Base-by-base conservation (phyloP, 176 grass and related monocot species). In the Phoenix dactylifera region DNA sequence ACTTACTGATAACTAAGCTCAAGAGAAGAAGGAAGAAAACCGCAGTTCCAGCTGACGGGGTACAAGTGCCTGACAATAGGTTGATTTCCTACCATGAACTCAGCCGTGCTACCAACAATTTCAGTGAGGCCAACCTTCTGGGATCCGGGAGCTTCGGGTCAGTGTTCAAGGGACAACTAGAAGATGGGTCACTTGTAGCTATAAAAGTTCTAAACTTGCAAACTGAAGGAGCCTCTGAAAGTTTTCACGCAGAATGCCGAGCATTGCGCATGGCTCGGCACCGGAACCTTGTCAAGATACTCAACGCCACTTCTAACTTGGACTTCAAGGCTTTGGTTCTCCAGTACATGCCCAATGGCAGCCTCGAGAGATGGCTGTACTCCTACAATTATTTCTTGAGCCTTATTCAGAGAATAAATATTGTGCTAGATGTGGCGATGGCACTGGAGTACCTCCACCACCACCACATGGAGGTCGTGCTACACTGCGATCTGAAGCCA, bases 341-440 rank as follows among this genome's bases (percentile, higher is more conserved):
- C 59, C 71, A 74, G 55, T 65, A 54, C 60, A 64, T 74, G 71
- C 71, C 71, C 6, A 74, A 74, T 18, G 71, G 71, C 23, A 65
- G 59, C 71, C 71, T 74, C 4, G 71, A 74, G 18, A 18, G 25
- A 54, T 74, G 71, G 58, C 17, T 74, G n/a, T 62, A 65, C 50
- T 65, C 71, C 16, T 4, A 22, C 39, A 23, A 59, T 26, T 17
- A 3, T 4, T 56, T 22, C 50, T 49, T 74, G 71, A 65, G 28
- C 26, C 49, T 54, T 35, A 32, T 60, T 18, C 71, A 74, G 28
- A 62, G 57, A 22, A 54, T 74, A 19, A 64, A 64, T 26, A 29
- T 57, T 24, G 35, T 32, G 39, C 24, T 65, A 22, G 71, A 74
- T 64, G 60, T 55, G 20, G 71, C 71, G 1, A 16, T 35, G 18